Evolutionary conservation across 805 yeast genomes (phyloP).

Genomic region (Candida michaelii): DNA sequence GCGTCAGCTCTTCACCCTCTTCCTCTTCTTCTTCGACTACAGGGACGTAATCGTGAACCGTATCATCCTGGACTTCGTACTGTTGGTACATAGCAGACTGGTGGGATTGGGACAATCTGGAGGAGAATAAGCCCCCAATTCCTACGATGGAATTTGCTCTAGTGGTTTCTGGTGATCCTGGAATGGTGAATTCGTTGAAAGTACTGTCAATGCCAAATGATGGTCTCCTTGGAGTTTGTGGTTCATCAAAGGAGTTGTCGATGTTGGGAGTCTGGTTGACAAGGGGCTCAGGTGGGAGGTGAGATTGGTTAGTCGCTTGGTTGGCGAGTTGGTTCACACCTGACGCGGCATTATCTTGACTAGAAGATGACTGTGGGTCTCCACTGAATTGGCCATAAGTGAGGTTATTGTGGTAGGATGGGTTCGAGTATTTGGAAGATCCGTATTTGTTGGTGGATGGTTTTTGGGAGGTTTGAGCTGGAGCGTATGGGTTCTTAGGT

Average conservation of each 20-base stretch:
- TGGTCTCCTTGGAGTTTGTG: constrained; percentile 16
- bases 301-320: neutral
- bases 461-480: constrained; percentile 20
- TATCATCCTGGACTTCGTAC: constrained; percentile 45
- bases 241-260: constrained; percentile 34
- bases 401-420: too few relatives aligned
- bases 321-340: neutral
- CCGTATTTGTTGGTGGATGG: constrained; percentile 26
- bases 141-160: constrained; percentile 43
- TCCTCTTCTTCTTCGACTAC: constrained; percentile 46
- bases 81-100: constrained; percentile 45
- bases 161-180: constrained; percentile 48
- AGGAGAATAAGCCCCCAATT: constrained; percentile 35
- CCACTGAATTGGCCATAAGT: neutral
- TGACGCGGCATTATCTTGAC: too few relatives aligned
- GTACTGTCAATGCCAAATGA: constrained; percentile 20
- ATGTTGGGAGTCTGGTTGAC: constrained; percentile 18
- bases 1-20: constrained; percentile 43
- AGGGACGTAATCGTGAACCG: constrained; percentile 43
- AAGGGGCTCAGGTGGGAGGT: neutral
- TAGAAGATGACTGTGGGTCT: too few relatives aligned
- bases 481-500: constrained; percentile 40
- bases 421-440: constrained; percentile 18
- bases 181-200: constrained; percentile 44
- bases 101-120: constrained; percentile 44